phyloP scores from a whole-genome alignment of 208 protist genomes.

The Entamoeba invadens region DNA sequence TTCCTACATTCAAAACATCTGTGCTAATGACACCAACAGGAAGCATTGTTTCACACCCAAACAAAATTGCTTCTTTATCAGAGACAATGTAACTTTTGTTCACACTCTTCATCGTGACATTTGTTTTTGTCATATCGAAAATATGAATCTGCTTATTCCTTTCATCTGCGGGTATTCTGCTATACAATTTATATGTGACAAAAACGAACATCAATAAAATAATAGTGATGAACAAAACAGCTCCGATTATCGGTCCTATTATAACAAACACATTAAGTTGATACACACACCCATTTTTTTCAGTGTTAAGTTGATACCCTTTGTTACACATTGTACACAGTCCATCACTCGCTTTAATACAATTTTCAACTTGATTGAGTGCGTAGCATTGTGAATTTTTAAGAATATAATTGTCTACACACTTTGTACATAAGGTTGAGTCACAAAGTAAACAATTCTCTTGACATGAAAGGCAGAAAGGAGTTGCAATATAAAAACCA shows the following conservation, averaged over 20 bases:
- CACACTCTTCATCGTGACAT: background rate
- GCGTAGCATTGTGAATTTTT: too few relatives aligned
- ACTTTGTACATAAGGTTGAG: too few relatives aligned
- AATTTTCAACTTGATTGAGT: too few relatives aligned
- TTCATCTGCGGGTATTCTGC: background rate
- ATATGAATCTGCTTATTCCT: background rate
- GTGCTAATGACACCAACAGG: background rate
- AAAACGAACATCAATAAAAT: background rate
- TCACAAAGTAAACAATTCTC: too few relatives aligned
- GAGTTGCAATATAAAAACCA: background rate
- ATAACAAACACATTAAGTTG: background rate
- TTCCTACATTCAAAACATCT: background rate
- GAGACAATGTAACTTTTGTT: background rate
- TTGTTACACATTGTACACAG: too few relatives aligned
- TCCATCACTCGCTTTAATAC: too few relatives aligned
- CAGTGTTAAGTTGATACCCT: too few relatives aligned
- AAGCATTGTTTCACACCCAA: background rate
- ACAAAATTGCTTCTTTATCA: background rate
- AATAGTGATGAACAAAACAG: background rate
- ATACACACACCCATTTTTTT: background rate
- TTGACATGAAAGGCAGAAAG: background rate
- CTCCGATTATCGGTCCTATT: background rate
- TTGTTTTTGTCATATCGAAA: background rate
- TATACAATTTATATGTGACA: too few relatives aligned
- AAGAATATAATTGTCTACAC: too few relatives aligned